Evolutionary conservation across 2,329 filamentous ascomycete species (phyloP).

Genomic region (Chaetomium strumarium): DNA sequence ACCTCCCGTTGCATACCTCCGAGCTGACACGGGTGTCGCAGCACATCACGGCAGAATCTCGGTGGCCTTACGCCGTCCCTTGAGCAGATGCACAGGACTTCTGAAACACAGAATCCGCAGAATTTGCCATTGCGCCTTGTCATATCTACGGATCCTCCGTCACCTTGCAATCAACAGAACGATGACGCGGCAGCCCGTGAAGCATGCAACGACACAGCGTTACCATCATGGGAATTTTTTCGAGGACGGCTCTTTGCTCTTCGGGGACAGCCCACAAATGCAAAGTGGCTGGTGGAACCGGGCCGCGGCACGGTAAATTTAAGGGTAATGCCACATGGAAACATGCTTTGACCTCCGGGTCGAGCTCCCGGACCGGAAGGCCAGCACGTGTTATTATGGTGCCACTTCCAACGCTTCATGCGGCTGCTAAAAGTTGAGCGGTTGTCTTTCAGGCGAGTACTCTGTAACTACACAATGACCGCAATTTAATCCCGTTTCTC

Average conservation of each 20-base stretch:
- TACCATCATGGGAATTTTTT: background rate
- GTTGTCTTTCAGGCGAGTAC: background rate
- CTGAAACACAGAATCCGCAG: background rate
- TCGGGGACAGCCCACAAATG: background rate
- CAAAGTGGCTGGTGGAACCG: background rate
- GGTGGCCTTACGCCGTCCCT: background rate
- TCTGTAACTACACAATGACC: background rate
- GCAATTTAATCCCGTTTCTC: too few species aligned
- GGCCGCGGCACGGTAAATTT: conserved; percentile 1
- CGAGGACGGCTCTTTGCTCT: background rate
- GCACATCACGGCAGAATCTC: background rate
- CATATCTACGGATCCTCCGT: background rate
- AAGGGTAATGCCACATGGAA: conserved; percentile 17
- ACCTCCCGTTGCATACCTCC: background rate
- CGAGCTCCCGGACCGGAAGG: conserved; percentile 7
- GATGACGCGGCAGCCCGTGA: background rate
- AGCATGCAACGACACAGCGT: background rate
- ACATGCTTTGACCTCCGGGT: conserved; percentile 12
- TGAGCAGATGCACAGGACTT: background rate
- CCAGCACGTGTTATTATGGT: conserved; percentile 16
- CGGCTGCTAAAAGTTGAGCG: too few species aligned
- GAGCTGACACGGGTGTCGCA: conserved; percentile 1
- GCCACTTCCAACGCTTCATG: conserved; percentile 5
- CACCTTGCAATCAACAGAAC: background rate
- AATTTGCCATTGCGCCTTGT: background rate